Base-by-base conservation (phyloP, 2,329 filamentous ascomycete genomes). In the Cercospora zeae-maydis region DNA sequence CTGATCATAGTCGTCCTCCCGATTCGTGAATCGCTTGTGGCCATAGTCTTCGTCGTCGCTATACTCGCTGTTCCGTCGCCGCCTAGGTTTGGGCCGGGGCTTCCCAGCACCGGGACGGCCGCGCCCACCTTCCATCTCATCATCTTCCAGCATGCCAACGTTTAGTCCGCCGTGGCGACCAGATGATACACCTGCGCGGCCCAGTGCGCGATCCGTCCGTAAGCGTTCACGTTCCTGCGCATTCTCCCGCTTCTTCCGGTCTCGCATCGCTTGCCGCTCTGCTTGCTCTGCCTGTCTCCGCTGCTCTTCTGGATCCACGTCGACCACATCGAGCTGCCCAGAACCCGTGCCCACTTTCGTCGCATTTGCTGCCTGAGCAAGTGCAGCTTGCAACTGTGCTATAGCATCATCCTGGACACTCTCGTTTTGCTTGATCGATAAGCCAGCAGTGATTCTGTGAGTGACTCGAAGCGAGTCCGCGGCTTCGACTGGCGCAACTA, bases 31-130 rank as follows among this genome's bases (percentile, higher is more conserved):
- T 37, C 84, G 82, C 14, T 86, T 85, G 36, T 87, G 80, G 63
- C 90, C 89, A 68, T 91, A 89, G 70, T 92, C 90, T 8, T 91
- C 91, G 70, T 93, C 89, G 64, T 91, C 90, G 69, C 90, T 89
- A 63, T 79, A 82, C 64, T 81, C 79, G 56, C 77, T 77, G 64
- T 79, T 75, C 27, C 71, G 66, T 37, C 72, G 73, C 36, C 76
- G 71, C 27, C 76, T 72, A 14, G 73, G 69, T 69, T 78, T 80
- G n/a, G 71, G 66, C 24, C 70, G 72, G 10, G 68, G 59, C 58
- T 70, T 71, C 19, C 69, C 68, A 11, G 68, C 58, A 45, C 66
- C 63, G 9, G 69, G 42, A 13, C 66, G 58, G 31, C 74, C 69
- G 10, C 70, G 68, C 42, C 72, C 70, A 16, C 65, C 66, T 19